Base-by-base conservation (phyloP, 306 rosid species). In the Castanopsis chinensis region DNA sequence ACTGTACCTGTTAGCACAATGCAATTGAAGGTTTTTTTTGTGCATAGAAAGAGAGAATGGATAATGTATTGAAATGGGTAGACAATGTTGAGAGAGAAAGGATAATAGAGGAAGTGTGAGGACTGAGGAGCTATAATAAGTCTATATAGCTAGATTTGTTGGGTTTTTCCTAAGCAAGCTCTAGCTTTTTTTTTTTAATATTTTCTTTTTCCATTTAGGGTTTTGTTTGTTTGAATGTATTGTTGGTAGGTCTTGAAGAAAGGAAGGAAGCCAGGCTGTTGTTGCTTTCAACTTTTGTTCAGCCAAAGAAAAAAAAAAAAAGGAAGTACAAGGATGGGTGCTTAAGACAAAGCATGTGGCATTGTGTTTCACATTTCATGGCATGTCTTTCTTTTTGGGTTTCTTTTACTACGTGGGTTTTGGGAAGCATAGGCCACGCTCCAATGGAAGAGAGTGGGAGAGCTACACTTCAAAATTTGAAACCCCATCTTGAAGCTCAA, bases 341-440 rank as follows among this genome's bases (percentile, higher is more conserved):
- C 88, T 88, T 71, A 82, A 83, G 91, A 86, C 96, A 90, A 85
- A 78, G 89, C 95, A 91, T 84, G 93, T 91, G 97, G 89, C 81
- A 72, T 87, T 85, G 96, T 95, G 99, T 89, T 92, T 91, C 97
- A 91, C 93, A 92, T 90, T 95, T 82, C 90, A 85, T 91, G 88
- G 91, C 94, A 90, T 90, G 92, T 88, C 87, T 85, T 92, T 83
- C 74, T 75, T 82, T 73, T 49, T 65, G 53, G 79, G 86, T 33
- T 84, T 78, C 60, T 77, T 76, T 61, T 72, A 30, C 73, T 43
- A 35, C 59, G 70, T 69, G 71, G 68, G 18, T 17, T 53, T 18
- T 69, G 43, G 72, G 53, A 7, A 63, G 76, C 57, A 12, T 12
- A 12, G 17, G 12, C 63, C 88, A 85, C 90, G 83, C 65, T 49